phyloP scores from a whole-genome alignment of 2,329 filamentous ascomycete genomes.

The Drechslerella coelobrocha region DNA sequence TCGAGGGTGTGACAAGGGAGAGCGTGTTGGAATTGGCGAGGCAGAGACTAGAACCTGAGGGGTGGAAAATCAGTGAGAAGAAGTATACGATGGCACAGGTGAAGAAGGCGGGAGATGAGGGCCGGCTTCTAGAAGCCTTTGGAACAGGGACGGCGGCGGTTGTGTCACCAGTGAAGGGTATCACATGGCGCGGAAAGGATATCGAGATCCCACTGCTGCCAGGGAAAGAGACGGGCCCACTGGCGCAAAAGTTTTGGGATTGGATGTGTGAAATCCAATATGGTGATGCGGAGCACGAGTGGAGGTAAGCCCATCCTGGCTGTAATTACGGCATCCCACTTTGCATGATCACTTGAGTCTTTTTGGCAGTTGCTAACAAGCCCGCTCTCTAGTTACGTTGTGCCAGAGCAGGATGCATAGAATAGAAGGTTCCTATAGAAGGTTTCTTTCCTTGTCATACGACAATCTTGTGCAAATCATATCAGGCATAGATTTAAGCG shows the following conservation, averaged over 20 bases:
- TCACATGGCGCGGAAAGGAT: slow-evolving; percentile 79
- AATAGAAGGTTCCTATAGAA: too few species aligned
- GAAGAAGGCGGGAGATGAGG: slow-evolving; percentile 79
- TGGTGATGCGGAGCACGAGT: slow-evolving; percentile 87
- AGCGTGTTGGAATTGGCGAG: slow-evolving; percentile 85
- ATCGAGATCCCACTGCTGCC: slow-evolving; percentile 84
- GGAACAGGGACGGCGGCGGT: slow-evolving; percentile 93
- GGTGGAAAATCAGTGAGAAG: slow-evolving; percentile 86
- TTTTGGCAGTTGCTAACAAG: slow-evolving; percentile 14
- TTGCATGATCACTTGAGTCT: background rate
- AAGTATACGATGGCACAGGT: slow-evolving; percentile 92
- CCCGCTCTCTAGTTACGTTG: slow-evolving; percentile 14
- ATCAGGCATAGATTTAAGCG: background rate
- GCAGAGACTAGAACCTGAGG: slow-evolving; percentile 80
- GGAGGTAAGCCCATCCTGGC: slow-evolving; percentile 72
- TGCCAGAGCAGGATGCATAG: slow-evolving; percentile 17
- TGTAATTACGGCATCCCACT: background rate
- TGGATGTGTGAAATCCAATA: slow-evolving; percentile 98
- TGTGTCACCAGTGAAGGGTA: slow-evolving; percentile 85
- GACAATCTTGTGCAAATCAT: too few species aligned
- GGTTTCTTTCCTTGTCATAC: too few species aligned
- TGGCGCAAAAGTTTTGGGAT: slow-evolving; percentile 85
- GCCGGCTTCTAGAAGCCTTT: slow-evolving; percentile 89
- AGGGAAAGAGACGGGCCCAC: slow-evolving; percentile 82
- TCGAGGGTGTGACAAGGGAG: slow-evolving; percentile 93